Percentiles rank a stretch among this genome's conserved stretches.
Evolutionary conservation across 208 protist genomes (phyloP).

Genomic region (Crithidia expoeki): DNA sequence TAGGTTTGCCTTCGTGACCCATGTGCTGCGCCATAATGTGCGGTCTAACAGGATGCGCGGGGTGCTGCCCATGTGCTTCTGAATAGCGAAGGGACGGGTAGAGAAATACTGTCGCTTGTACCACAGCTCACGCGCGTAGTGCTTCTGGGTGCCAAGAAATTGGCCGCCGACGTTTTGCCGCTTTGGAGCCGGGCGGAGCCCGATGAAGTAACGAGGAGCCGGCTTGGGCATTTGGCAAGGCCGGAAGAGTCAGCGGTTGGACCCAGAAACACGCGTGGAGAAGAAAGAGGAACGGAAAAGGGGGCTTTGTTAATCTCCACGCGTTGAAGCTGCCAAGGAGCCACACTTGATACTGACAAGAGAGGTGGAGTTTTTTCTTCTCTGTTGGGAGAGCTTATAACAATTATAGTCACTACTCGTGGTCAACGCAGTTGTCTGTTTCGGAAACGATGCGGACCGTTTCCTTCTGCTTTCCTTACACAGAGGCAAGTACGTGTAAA

Average conservation of each 20-base stretch:
- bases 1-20: conserved; percentile 71
- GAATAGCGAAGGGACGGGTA: conserved; percentile 73
- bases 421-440: no score
- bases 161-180: conserved; percentile 82
- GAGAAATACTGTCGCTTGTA: conserved; percentile 85
- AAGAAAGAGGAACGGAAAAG: neutral
- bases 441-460: no score
- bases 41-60: conserved; percentile 88
- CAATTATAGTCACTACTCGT: no score
- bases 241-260: neutral
- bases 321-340: no score
- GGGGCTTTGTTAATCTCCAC: no score
- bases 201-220: conserved; percentile 39
- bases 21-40: conserved; percentile 74
- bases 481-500: no score
- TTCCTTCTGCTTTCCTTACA: no score
- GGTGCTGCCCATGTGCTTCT: conserved; percentile 63
- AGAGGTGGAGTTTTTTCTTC: no score
- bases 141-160: conserved; percentile 80
- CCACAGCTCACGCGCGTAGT: conserved; percentile 76
- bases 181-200: conserved; percentile 48
- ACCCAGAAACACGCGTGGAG: neutral
- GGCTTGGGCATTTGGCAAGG: conserved; percentile 25
- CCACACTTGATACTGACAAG: no score
- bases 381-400: no score